Evolutionary conservation across 2,329 filamentous ascomycete species (phyloP).

Genomic region (Phialocephala sp.): DNA sequence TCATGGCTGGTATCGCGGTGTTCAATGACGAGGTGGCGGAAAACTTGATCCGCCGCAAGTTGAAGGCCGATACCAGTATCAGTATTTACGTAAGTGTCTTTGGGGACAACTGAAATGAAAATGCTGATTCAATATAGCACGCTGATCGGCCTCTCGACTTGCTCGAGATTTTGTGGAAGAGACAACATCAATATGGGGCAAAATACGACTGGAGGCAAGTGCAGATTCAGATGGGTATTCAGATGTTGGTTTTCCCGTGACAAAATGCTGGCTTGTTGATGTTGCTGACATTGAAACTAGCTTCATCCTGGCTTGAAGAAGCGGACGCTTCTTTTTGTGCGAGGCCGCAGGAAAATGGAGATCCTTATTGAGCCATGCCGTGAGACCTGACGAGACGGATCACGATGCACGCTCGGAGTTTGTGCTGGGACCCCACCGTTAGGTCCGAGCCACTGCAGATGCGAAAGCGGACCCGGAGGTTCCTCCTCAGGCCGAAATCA

Average conservation of each 20-base stretch:
- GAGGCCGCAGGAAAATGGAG: background rate
- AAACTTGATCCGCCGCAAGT: conserved; percentile 37
- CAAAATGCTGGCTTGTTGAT: background rate
- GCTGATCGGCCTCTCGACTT: conserved; percentile 40
- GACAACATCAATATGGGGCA: conserved; percentile 39
- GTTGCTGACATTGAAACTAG: conserved; percentile 17
- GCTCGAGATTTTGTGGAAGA: conserved; percentile 41
- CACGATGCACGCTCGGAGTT: conserved; percentile 7
- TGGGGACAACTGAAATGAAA: background rate
- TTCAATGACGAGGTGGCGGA: conserved; percentile 39
- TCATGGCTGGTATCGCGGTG: conserved; percentile 39
- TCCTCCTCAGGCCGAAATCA: background rate
- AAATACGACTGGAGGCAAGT: conserved; percentile 42
- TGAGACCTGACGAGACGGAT: background rate
- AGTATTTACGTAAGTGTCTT: conserved; percentile 39
- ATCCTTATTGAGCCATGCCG: background rate
- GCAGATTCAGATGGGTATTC: conserved; percentile 41
- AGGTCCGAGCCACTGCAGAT: background rate
- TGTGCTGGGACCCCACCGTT: background rate
- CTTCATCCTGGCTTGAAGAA: conserved; percentile 34
- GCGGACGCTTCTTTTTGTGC: background rate
- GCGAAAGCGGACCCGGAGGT: background rate
- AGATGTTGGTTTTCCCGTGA: conserved; percentile 34
- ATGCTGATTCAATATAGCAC: conserved; percentile 30
- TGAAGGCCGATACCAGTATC: conserved; percentile 37